Base-by-base conservation (phyloP, 805 yeast genomes). In the Jamesozyma hellenica region DNA sequence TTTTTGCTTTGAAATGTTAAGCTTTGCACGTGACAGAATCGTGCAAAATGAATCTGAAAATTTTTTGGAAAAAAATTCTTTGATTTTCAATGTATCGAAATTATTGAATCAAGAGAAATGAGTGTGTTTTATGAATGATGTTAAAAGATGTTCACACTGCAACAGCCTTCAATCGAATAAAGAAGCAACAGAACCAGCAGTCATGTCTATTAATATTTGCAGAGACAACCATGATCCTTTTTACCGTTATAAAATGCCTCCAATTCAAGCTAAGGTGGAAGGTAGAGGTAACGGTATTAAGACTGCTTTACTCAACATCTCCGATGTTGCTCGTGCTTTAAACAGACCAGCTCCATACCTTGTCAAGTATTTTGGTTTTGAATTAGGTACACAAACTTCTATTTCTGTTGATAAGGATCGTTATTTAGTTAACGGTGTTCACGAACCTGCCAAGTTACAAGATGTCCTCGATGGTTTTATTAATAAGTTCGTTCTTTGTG, bases 271-370 rank as follows among this genome's bases (percentile, higher is more conserved):
- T 52, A 92, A 92, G 74, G 85, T 85, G 50, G 97, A 92, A 70
- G 98, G 98, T 65, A 77, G 95, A 63, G 98, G 98, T 70, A 92
- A 92, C 69, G 98, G 98, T 79, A 92, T 92, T 67, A 88, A 87
- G 64, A 92, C 98, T 18, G 94, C 90, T 40, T 80, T 92, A 42
- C 76, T 86, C 50, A 92, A 92, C 66, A 77, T 86, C 40, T 68
- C 82, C 30, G 97, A 92, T 58, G 96, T 92, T 45, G 94, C 96
- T 31, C 77, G 95, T 56, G 94, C 97, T 17, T 72, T 92, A 48
- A 84, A 83, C 51, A 80, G 98, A 66, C 97, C 98, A 27, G 78
- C 96, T 28, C 68, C 90, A 27, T 92, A 92, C 60, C 77, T 92
- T 46, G 79, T 92, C 64, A 92, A 92, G 68, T 92, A 77, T 65